Base-by-base conservation (phyloP, 257 asterid genomes). In the Petrea volubilis region DNA sequence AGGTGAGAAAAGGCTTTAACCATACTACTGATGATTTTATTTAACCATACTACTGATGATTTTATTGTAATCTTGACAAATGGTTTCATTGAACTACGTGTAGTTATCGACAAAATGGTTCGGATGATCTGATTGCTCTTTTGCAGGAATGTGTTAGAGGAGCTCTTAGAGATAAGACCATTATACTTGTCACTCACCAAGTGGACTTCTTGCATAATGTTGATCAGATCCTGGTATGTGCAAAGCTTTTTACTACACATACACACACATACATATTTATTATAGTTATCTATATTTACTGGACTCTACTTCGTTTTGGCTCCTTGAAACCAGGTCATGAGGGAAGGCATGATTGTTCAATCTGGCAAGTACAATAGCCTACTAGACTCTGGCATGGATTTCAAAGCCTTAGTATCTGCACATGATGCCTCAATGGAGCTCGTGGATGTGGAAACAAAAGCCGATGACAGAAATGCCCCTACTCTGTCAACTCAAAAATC, bases 201-300 rank as follows among this genome's bases (percentile, higher is more conserved):
- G 97, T 95, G 10, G 99, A 95, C 81, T 95, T 95, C 94, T 82
- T 95, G 86, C 98, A 88, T 66, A 95, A 95, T 29, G 95, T 90
- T 62, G 99, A 95, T 79, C 88, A 78, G 60, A 95, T 95, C 75
- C 76, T 95, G 3, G 99, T 95, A 83, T 14, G 96, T 74, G 6
- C 5, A 18, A 57, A 73, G 21, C 52, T 17, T 23, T 65, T 67
- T 46, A 20, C 29, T 36, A 33, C 67, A 4, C 62, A 36, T 23
- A 13, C 11, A 21, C 43, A 38, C 11, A 7, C 43, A 38, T 12
- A 38, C 43, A 38, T 12, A 38, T 38, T n/a, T n/a, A n/a, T n/a
- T n/a, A n/a, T n/a, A n/a, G 25, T 34, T 24, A 11, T 25, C 27
- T 14, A 4, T 10, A 3, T 21, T 41, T 31, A 38, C 43, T 3